Base-by-base conservation (phyloP, 345 rosid species). In the Cochlearia excelsa region DNA sequence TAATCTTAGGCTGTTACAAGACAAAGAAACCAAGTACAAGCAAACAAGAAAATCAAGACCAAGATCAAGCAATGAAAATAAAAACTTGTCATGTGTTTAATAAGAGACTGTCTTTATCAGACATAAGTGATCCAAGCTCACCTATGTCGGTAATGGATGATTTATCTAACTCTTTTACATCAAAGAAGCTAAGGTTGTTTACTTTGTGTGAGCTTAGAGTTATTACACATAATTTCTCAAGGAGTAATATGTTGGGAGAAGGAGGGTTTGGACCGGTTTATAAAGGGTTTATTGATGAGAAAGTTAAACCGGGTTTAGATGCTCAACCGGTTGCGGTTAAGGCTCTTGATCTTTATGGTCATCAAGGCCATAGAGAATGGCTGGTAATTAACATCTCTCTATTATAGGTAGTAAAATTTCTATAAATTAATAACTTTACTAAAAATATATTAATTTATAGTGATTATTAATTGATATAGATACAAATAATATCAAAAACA, bases 321-420 rank as follows among this genome's bases (percentile, higher is more conserved):
- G 74, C 91, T 44, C 95, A 82, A 57, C 80, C 87, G 10, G 89
- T 86, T 30, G 95, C 97, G 16, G 91, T 86, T 34, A 89, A 89
- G 78, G 77, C 75, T 5, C 83, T 86, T 30, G 77, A 86, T 57
- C 74, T 82, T 70, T 75, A 81, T 59, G 89, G 97, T 6, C 50
- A 73, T 59, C 95, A 89, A 63, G 97, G 97, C 30, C 94, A 89
- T 41, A 75, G 55, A 66, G 95, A 89, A 74, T 89, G 97, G 97
- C 79, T 86, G 88, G 97, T 86, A 51, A 16, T 16, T 16, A 16
- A 33, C 35, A 33, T 33, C 35, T 33, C 35, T 33, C 35, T 16
- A 16, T 16, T 0, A 16, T 16, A 16, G 23, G 0, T 16, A 16
- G 23, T 16, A 16, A 16, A 16, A 16, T 16, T 16, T 16, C 23